A percentile compares a stretch with the other conserved stretches of the same genome.
Conservation (phyloP, 2,329 filamentous ascomycete genomes). For the Xylaria sp. region DNA sequence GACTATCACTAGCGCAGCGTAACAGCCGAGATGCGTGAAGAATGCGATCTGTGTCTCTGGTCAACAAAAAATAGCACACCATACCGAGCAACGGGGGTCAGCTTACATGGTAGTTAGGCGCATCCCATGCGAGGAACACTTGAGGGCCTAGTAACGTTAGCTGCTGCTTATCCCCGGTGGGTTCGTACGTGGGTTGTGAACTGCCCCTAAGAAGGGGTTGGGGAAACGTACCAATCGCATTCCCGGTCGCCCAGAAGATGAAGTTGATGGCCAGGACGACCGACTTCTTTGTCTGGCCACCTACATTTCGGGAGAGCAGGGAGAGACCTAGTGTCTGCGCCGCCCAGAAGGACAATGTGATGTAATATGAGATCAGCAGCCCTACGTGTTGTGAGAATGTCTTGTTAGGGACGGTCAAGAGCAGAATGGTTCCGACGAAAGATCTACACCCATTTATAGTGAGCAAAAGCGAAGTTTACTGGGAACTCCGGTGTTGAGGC, state of each 20-base stretch:
- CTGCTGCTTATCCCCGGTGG: not conserved
- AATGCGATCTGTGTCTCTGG: slow-evolving; percentile 64
- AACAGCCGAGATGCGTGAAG: slow-evolving; percentile 76
- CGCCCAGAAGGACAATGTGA: slow-evolving; percentile 81
- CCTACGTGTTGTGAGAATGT: slow-evolving; percentile 70
- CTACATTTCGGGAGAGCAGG: slow-evolving; percentile 75
- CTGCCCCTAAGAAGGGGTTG: slow-evolving; percentile 12
- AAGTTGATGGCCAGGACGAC: slow-evolving; percentile 76
- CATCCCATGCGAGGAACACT: slow-evolving; percentile 70
- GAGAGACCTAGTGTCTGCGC: slow-evolving; percentile 75
- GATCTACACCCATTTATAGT: slow-evolving; percentile 59
- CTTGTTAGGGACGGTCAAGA: slow-evolving; percentile 74
- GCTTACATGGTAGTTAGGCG: slow-evolving; percentile 68
- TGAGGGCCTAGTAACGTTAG: slow-evolving; percentile 62
- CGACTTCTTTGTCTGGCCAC: slow-evolving; percentile 79
- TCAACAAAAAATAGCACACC: slow-evolving; percentile 15
- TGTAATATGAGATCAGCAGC: slow-evolving; percentile 79
- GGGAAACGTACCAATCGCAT: slow-evolving; percentile 66
- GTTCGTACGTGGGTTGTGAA: not conserved
- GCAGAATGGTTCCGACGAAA: slow-evolving; percentile 76
- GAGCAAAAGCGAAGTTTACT: not conserved
- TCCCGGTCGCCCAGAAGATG: slow-evolving; percentile 75
- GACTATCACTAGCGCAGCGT: slow-evolving; percentile 67
- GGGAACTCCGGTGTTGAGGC: slow-evolving; percentile 43
- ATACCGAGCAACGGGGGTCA: not conserved